These are phyloP conservation scores for Candida silvicultrix DNA, from an alignment of 805 yeast species.

Conservation along the genomic window DNA sequence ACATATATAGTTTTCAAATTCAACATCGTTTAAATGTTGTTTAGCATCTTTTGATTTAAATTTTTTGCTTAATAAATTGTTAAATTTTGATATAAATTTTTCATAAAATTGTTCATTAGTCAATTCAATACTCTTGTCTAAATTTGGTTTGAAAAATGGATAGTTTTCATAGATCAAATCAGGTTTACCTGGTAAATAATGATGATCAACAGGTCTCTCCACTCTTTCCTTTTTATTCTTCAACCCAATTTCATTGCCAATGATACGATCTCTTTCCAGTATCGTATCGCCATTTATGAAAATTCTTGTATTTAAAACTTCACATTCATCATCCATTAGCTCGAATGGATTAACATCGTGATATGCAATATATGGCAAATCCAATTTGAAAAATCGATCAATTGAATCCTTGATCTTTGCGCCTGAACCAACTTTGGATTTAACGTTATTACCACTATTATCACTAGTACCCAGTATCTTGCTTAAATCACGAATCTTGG, in stretches of 20 bases:
- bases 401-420: neutral
- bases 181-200: constrained; percentile 19
- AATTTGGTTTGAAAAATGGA: constrained; percentile 18
- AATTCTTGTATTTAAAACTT: constrained; percentile 3
- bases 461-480: neutral
- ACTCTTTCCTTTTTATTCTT: constrained; percentile 4
- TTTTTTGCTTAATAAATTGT: constrained; percentile 4
- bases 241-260: constrained; percentile 15
- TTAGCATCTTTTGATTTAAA: neutral
- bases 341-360: constrained; percentile 17
- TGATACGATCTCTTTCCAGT: constrained; percentile 16
- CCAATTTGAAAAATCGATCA: constrained; percentile 9
- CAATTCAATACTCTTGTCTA: constrained; percentile 9
- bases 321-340: constrained; percentile 9
- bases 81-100: constrained; percentile 8
- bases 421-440: neutral
- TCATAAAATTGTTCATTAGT: constrained; percentile 10
- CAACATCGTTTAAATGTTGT: neutral
- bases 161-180: constrained; percentile 17
- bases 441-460: too few relatives aligned
- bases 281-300: constrained; percentile 11
- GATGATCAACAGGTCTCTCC: constrained; percentile 11
- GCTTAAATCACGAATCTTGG: constrained; percentile 4
- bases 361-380: constrained; percentile 17
- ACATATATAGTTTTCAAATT: constrained; percentile 5